Evolutionary conservation across 352 stramenopile species (phyloP).

Genomic region (Bremia lactucae): DNA sequence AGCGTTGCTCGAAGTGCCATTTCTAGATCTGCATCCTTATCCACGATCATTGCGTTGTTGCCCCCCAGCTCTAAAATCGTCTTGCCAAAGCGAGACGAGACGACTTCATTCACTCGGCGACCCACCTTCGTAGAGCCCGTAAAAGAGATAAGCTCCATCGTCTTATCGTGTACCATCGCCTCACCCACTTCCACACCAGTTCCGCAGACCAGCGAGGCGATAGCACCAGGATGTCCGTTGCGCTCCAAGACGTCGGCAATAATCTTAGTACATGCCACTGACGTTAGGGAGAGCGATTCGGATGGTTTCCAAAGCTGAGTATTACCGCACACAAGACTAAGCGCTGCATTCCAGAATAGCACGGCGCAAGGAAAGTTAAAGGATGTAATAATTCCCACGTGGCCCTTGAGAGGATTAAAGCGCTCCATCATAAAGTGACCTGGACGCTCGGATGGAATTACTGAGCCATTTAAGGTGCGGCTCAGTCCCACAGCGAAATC

Average conservation of each 20-base stretch:
- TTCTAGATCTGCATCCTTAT: constrained; percentile 84
- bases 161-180: constrained; percentile 74
- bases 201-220: constrained; percentile 79
- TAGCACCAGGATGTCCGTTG: constrained; percentile 74
- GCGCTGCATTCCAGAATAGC: constrained; percentile 86
- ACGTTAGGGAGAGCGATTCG: constrained; percentile 82
- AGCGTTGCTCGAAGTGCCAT: constrained; percentile 84
- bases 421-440: constrained; percentile 91
- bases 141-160: constrained; percentile 86
- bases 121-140: constrained; percentile 86
- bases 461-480: constrained; percentile 77
- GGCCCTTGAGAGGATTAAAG: constrained; percentile 89
- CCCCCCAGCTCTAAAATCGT: constrained; percentile 87
- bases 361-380: constrained; percentile 91
- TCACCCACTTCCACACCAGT: constrained; percentile 78
- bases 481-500: constrained; percentile 89
- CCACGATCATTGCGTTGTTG: constrained; percentile 92
- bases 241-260: constrained; percentile 81
- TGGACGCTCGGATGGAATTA: constrained; percentile 86
- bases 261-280: constrained; percentile 87
- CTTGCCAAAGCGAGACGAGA: constrained; percentile 86
- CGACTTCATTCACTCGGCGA: constrained; percentile 76
- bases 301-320: constrained; percentile 89
- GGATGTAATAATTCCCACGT: constrained; percentile 88
- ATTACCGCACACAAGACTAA: constrained; percentile 88